Conservation (phyloP, 228 moss, liverwort and hornwort genomes). For the Sphagnum fallax region DNA sequence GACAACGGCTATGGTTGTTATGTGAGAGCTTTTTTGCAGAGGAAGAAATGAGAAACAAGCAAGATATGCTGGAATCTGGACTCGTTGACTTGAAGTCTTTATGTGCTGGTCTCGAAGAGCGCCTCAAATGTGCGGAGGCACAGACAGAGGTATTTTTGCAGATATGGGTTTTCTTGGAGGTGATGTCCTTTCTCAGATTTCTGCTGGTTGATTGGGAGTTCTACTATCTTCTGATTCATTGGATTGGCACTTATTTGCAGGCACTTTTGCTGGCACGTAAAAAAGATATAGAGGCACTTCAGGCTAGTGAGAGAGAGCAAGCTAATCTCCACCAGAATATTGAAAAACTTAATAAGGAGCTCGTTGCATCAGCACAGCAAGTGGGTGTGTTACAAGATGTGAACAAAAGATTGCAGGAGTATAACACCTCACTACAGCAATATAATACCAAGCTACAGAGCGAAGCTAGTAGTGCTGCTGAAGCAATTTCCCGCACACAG, state of each 20-base stretch:
- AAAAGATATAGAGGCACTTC: conserved; percentile 43
- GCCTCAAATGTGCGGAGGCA: conserved; percentile 26
- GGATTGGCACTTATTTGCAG: conserved; percentile 3
- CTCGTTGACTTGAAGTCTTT: conserved; percentile 38
- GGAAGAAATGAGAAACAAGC: conserved; percentile 35
- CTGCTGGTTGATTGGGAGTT: too few relatives aligned
- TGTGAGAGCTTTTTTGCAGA: conserved; percentile 21
- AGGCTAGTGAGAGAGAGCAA: conserved; percentile 50
- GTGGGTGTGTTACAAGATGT: conserved; percentile 70
- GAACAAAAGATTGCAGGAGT: conserved; percentile 93
- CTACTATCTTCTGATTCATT: too few relatives aligned
- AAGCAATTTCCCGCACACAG: conserved; percentile 70
- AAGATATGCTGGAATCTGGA: conserved; percentile 38
- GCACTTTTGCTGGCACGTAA: conserved; percentile 33
- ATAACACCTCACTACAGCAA: conserved; percentile 90
- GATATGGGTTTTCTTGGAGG: too few relatives aligned
- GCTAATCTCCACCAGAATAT: conserved; percentile 37
- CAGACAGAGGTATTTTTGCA: conserved; percentile 52
- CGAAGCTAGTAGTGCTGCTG: conserved; percentile 74
- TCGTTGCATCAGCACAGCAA: conserved; percentile 50
- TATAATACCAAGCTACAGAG: conserved; percentile 95
- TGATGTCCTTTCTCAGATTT: too few relatives aligned
- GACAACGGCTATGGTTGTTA: too few relatives aligned
- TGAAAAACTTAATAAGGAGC: conserved; percentile 51
- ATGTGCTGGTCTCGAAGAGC: conserved; percentile 32